A percentile compares a stretch with the other conserved stretches of the same genome.
phyloP scores from a whole-genome alignment of 805 yeast species.

The Teunomyces atbi region DNA sequence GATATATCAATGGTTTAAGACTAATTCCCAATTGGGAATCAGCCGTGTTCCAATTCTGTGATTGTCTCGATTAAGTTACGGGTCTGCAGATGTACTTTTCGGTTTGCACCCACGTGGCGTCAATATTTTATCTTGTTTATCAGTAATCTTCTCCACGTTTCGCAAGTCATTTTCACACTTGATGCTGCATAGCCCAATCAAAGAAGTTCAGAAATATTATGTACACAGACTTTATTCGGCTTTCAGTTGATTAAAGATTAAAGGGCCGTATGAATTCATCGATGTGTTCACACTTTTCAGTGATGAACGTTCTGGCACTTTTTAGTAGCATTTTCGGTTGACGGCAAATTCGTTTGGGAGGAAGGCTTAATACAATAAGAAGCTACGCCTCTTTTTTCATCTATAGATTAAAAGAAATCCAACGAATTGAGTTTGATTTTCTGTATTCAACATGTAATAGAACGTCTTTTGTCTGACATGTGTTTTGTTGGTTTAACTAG shows the following conservation, averaged over 20 bases:
- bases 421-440: too few relatives aligned
- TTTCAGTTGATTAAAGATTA: not conserved
- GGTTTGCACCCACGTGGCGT: not conserved
- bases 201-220: not conserved
- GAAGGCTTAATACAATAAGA: too few relatives aligned
- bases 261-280: too few relatives aligned
- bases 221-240: not conserved
- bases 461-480: too few relatives aligned
- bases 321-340: too few relatives aligned
- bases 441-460: too few relatives aligned
- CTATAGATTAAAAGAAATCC: too few relatives aligned
- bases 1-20: not conserved
- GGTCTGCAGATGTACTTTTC: not conserved
- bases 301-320: too few relatives aligned
- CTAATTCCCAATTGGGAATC: not conserved
- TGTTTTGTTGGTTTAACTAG: too few relatives aligned
- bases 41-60: not conserved
- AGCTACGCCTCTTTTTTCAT: too few relatives aligned
- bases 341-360: too few relatives aligned
- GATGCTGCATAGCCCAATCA: not conserved
- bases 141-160: slow-evolving; percentile 2
- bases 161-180: not conserved
- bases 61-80: not conserved
- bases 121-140: not conserved
- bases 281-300: too few relatives aligned